Base-by-base conservation (phyloP, 2,329 filamentous ascomycete genomes). In the Paraphoma chrysanthemicola region DNA sequence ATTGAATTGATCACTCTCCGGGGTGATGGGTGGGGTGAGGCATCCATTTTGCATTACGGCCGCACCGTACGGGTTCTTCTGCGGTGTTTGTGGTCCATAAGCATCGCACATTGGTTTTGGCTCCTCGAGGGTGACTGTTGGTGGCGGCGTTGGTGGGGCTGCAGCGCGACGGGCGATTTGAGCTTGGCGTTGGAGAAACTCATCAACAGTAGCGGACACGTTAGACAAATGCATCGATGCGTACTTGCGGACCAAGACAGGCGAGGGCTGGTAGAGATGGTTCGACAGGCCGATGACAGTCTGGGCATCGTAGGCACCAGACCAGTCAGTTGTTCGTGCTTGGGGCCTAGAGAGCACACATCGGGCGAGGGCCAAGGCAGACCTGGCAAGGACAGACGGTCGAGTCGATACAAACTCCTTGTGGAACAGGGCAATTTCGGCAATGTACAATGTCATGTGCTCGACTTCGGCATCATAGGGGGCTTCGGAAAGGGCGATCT, bases 401-500 rank as follows among this genome's bases (percentile, higher is more conserved):
- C 90, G 90, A 53, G 90, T 93, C 14, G 93, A 95, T 60, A 99
- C 93, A 70, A 99, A 99, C 65, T 98, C 95, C 72, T 94, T 91
- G 82, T 98, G 92, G 80, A 97, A 99, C 42, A 98, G 83, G 44
- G 93, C 92, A 70, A 98, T 94, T 81, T 99, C 95, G 73, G 91
- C 90, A 60, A 99, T 90, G 82, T 98, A 99, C 61, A 91, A 85
- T 16, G 93, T 89, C 91, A 99, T 94, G 78, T 96, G 90, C 81
- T 98, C 92, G 18, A 97, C 90, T 79, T 97, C 93, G 23, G 88
- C 85, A 75, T 97, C 92, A 71, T 90, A 91, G 9, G 81, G 78
- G 18, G 81, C 81, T 76, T 97, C 92, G 44, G 91, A 86, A 39
- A 96, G 86, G 60, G 94, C 92, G 59, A 97, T 82, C 73, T 97